Conservation (phyloP, 768 basidiomycete species). For the Piloderma croceum region DNA sequence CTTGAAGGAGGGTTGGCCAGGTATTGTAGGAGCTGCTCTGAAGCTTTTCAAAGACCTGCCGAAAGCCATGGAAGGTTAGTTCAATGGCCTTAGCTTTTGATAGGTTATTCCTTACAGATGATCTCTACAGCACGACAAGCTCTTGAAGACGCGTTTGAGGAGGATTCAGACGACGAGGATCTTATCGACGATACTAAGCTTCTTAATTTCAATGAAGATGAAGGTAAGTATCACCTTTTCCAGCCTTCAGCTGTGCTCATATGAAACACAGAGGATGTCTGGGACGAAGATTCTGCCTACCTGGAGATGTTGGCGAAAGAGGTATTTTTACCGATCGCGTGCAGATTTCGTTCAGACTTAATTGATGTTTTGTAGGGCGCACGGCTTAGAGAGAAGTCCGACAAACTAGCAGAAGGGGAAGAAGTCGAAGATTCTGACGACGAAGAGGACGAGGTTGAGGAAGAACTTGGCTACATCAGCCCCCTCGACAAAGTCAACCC, state of each 20-base stretch:
- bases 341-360: no score
- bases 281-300: conserved; percentile 87
- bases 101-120: not conserved
- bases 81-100: conserved; percentile 4
- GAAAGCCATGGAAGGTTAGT: conserved; percentile 66
- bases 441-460: conserved; percentile 58
- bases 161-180: conserved; percentile 40
- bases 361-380: conserved; percentile 46
- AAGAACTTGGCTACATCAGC: conserved; percentile 84
- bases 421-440: conserved; percentile 41
- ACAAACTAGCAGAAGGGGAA: conserved; percentile 31
- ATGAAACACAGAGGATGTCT: conserved; percentile 63
- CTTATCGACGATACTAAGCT: conserved; percentile 45
- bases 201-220: conserved; percentile 63
- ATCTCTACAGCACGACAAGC: conserved; percentile 46
- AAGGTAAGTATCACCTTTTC: conserved; percentile 34
- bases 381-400: conserved; percentile 61
- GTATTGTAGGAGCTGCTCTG: conserved; percentile 64
- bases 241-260: not conserved
- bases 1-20: conserved; percentile 68
- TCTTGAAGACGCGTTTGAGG: conserved; percentile 46
- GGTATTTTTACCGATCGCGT: no score
- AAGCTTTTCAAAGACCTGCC: conserved; percentile 76
- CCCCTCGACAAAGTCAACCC: conserved; percentile 76
- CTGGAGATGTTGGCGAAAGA: conserved; percentile 81